phyloP scores from a whole-genome alignment of 2,329 filamentous ascomycete genomes.

The Trichoderma semiorbis region DNA sequence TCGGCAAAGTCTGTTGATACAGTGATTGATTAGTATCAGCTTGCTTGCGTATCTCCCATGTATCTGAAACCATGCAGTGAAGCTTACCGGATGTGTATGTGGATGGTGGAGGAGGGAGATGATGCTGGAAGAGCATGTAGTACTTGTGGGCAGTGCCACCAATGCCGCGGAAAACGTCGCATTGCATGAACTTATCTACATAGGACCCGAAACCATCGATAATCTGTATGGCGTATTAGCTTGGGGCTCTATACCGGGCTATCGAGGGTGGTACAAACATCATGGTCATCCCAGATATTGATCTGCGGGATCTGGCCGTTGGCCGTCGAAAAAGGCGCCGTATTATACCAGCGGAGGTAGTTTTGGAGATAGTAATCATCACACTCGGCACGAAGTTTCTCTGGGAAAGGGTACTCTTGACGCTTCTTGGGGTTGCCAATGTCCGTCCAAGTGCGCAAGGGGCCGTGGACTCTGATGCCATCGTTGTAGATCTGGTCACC shows the following conservation, averaged over 20 bases:
- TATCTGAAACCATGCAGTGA: neutral
- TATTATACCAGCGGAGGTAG: conserved; percentile 80
- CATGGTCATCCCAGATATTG: conserved; percentile 98
- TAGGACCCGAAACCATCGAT: conserved; percentile 95
- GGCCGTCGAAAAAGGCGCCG: conserved; percentile 77
- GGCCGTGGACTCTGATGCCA: conserved; percentile 79
- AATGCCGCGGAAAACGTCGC: conserved; percentile 85
- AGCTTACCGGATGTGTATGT: conserved; percentile 73
- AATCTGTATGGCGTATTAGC: conserved; percentile 55
- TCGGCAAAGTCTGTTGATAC: conserved; percentile 10
- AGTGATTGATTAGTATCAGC: neutral
- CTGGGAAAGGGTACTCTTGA: conserved; percentile 71
- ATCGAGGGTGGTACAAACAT: conserved; percentile 47
- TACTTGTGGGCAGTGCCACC: conserved; percentile 95
- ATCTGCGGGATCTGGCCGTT: conserved; percentile 93
- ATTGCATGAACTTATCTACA: conserved; percentile 88
- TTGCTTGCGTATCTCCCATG: conserved; percentile 31
- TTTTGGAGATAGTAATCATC: conserved; percentile 90
- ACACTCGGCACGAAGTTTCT: conserved; percentile 74
- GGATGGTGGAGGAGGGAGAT: conserved; percentile 76
- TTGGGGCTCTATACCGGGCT: conserved; percentile 22
- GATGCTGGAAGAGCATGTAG: conserved; percentile 97
- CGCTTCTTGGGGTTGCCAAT: conserved; percentile 83
- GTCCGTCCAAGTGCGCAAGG: conserved; percentile 75
- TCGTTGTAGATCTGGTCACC: conserved; percentile 98